Conservation (phyloP, 192 early-diverging fungal species). For the Lunasporangiospora selenospora region DNA sequence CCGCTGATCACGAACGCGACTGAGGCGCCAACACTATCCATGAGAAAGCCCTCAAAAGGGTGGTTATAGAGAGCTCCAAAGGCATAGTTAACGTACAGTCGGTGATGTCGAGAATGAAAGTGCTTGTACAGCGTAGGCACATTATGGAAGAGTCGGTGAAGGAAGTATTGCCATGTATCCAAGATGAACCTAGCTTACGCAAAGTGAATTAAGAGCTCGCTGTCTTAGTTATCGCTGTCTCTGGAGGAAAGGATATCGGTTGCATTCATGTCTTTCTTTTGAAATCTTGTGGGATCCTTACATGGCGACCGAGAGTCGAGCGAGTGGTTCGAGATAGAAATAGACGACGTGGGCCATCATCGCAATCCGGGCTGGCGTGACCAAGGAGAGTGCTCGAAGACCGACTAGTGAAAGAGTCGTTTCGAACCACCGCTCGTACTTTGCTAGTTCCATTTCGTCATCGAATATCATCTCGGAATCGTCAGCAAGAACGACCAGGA, state of each 20-base stretch:
- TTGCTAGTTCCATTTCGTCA: conserved; percentile 25
- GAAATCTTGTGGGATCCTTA: too few relatives aligned
- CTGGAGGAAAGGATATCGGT: not conserved
- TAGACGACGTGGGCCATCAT: conserved; percentile 31
- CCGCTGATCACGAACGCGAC: conserved; percentile 67
- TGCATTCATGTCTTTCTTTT: not conserved
- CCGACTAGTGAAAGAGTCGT: conserved; percentile 7
- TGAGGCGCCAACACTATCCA: conserved; percentile 74
- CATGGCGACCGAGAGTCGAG: conserved; percentile 58
- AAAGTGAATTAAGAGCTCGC: conserved; percentile 6
- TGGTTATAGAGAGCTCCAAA: conserved; percentile 88
- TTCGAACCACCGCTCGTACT: conserved; percentile 28
- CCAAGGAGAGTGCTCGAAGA: conserved; percentile 9
- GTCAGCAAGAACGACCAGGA: conserved; percentile 40
- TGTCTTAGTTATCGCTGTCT: not conserved
- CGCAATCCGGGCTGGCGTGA: conserved; percentile 15
- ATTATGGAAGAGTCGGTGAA: conserved; percentile 76
- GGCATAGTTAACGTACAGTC: conserved; percentile 77
- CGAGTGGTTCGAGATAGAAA: conserved; percentile 30
- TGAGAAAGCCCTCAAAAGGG: conserved; percentile 77
- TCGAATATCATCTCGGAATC: conserved; percentile 48
- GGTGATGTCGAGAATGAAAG: conserved; percentile 80
- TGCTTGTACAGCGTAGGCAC: conserved; percentile 74
- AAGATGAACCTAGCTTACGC: conserved; percentile 49
- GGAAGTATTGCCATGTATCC: conserved; percentile 71